Evolutionary conservation across 75 land plant species (phyloP).

Genomic region (Azolla pinnata): DNA sequence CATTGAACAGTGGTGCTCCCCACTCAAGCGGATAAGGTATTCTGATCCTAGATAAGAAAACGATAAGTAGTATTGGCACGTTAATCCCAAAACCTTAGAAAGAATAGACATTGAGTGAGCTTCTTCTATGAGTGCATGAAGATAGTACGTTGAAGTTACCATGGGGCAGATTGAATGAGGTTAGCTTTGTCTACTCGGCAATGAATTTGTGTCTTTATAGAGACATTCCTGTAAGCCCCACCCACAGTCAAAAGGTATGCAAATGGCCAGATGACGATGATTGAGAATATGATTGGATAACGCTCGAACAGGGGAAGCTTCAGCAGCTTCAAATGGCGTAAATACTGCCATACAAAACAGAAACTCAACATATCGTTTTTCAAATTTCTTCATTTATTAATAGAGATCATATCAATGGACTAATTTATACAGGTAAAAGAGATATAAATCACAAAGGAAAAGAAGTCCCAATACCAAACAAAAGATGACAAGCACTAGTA

Average conservation of each 20-base stretch:
- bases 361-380: too few relatives aligned
- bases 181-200: conserved; percentile 81
- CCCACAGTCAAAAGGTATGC: conserved; percentile 60
- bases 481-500: conserved; percentile 50
- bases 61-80: too few relatives aligned
- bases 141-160: too few relatives aligned
- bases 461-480: conserved; percentile 69
- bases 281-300: conserved; percentile 55
- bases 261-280: conserved; percentile 60
- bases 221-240: conserved; percentile 57
- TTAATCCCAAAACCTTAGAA: too few relatives aligned
- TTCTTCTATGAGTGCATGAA: too few relatives aligned
- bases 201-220: conserved; percentile 38
- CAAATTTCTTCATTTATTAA: too few relatives aligned
- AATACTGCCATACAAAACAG: conserved; percentile 39
- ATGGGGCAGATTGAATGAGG: conserved; percentile 69
- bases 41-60: conserved; percentile 45
- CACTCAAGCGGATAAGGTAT: conserved; percentile 89
- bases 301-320: conserved; percentile 69
- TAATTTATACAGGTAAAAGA: too few relatives aligned
- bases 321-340: conserved; percentile 42
- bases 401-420: too few relatives aligned
- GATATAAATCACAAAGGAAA: too few relatives aligned
- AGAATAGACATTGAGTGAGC: too few relatives aligned
- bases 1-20: conserved; percentile 91